Base-by-base conservation (phyloP, 2,329 filamentous ascomycete genomes). In the Fusarium anthophilum region DNA sequence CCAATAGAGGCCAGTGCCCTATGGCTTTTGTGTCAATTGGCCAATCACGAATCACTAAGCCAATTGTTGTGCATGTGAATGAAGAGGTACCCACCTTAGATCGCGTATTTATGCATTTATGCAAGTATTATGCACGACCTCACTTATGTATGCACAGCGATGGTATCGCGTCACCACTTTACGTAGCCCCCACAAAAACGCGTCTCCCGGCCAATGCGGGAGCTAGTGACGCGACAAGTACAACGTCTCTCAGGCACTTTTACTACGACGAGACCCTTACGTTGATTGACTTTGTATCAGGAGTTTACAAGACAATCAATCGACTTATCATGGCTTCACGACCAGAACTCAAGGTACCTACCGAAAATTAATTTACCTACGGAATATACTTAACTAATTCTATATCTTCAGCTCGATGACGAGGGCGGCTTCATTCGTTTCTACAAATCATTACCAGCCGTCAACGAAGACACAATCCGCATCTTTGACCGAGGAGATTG, bases 381-480 rank as follows among this genome's bases (percentile, higher is more conserved):
- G 30, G 17, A 38, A 53, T 37, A 44, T 37, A 48, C 17, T 22
- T 4, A 32, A 51, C 71, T 47, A 24, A 77, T 62, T 30, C 72
- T 17, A 35, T 26, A 17, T 20, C 26, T 20, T 22, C 63, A 95
- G 93, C 94, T 98, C 81, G 97, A 99, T 80, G 96, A 99, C 81
- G 96, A 99, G 86, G 91, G 92, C 80, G 95, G 96, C 76, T 99
- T 99, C 87, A 98, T 98, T 85, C 94, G 92, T 77, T 97, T 95
- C 85, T 99, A 97, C 87, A 96, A 96, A 78, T 92, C 91, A n/a
- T 88, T 99, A 6, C 91, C 94, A 11, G 79, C 86, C 20, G 90
- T 91, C 60, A 90, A 91, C 76, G 88, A 91, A 44, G 92, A 93
- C 62, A 95, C 94, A 0, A 88, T 99, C 61, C 92, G 96, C 61